Evolutionary conservation across 352 stramenopile species (phyloP).

Genomic region (Phytophthora tubulina): DNA sequence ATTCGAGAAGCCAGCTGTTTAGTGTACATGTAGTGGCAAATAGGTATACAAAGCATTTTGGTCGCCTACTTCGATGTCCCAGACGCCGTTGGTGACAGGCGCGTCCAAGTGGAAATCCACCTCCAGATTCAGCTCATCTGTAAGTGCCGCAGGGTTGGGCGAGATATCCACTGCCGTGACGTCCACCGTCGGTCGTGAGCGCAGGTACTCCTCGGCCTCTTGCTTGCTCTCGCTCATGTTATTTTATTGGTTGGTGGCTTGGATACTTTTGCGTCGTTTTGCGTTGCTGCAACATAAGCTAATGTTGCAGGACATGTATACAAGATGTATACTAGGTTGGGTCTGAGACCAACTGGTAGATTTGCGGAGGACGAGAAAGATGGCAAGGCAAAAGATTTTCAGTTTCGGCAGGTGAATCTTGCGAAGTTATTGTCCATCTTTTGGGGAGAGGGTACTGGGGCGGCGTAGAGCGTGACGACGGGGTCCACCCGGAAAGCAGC

Average conservation of each 20-base stretch:
- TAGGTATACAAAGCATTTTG: background rate
- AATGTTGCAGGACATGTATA: too few relatives aligned
- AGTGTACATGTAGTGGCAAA: background rate
- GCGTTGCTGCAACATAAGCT: too few relatives aligned
- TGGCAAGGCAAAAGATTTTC: too few relatives aligned
- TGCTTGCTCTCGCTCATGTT: slow-evolving; percentile 82
- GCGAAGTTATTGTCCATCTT: too few relatives aligned
- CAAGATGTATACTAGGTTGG: too few relatives aligned
- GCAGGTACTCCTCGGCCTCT: slow-evolving; percentile 54
- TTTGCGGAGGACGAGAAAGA: too few relatives aligned
- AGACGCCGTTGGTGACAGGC: slow-evolving; percentile 70
- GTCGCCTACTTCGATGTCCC: slow-evolving; percentile 75
- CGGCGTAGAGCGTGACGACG: slow-evolving; percentile 14
- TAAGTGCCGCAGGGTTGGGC: slow-evolving; percentile 80
- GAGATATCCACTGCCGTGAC: slow-evolving; percentile 85
- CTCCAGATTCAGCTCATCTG: slow-evolving; percentile 82
- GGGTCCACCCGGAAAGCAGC: background rate
- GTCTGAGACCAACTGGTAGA: too few relatives aligned
- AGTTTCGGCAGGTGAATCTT: too few relatives aligned
- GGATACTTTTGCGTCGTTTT: slow-evolving; percentile 17
- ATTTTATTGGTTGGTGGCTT: slow-evolving; percentile 15
- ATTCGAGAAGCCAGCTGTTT: background rate
- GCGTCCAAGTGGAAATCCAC: slow-evolving; percentile 82
- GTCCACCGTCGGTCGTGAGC: slow-evolving; percentile 62
- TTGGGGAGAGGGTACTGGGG: background rate